phyloP scores from a whole-genome alignment of 495 filamentous ascomycete species.

The Clavariopsis aquatica region DNA sequence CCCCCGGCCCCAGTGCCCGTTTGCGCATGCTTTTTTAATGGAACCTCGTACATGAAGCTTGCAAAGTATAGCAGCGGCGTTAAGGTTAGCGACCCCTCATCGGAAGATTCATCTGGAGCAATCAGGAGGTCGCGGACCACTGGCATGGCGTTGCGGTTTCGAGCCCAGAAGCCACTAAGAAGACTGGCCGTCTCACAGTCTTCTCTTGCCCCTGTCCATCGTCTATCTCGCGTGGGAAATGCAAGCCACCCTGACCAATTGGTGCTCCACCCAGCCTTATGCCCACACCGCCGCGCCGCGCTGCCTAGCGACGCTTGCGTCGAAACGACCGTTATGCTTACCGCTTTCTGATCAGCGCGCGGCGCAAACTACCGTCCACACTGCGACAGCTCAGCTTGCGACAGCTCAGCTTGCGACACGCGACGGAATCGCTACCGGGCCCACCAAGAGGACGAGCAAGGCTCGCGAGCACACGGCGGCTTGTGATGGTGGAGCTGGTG shows the following conservation, averaged over 20 bases:
- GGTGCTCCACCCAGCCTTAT: conserved; percentile 33
- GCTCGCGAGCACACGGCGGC: conserved; percentile 8
- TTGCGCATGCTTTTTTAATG: conserved; percentile 1
- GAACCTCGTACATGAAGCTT: conserved; percentile 7
- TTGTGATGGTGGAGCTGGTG: neutral
- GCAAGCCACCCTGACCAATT: conserved; percentile 38
- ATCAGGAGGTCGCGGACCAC: conserved; percentile 4
- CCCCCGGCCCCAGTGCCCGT: conserved; percentile 25
- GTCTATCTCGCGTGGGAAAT: conserved; percentile 40
- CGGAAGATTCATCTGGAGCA: conserved; percentile 31
- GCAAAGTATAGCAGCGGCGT: conserved; percentile 2
- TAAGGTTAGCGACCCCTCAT: conserved; percentile 4
- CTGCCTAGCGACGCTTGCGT: neutral
- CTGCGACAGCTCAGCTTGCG: conserved; percentile 15
- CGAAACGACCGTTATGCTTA: conserved; percentile 34
- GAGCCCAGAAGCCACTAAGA: conserved; percentile 32
- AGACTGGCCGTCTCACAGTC: conserved; percentile 32
- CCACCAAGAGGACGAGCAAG: neutral
- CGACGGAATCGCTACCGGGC: conserved; percentile 27
- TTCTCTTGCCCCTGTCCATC: conserved; percentile 29
- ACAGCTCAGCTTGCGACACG: conserved; percentile 23
- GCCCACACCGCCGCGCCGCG: conserved; percentile 33
- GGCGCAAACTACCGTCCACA: conserved; percentile 15
- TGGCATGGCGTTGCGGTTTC: conserved; percentile 18
- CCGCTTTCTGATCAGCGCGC: conserved; percentile 19